A percentile compares a stretch with the other conserved stretches of the same genome.
These are phyloP conservation scores for Aureobasidium lini DNA, from an alignment of 2,329 filamentous ascomycete species.

Conservation along the genomic window DNA sequence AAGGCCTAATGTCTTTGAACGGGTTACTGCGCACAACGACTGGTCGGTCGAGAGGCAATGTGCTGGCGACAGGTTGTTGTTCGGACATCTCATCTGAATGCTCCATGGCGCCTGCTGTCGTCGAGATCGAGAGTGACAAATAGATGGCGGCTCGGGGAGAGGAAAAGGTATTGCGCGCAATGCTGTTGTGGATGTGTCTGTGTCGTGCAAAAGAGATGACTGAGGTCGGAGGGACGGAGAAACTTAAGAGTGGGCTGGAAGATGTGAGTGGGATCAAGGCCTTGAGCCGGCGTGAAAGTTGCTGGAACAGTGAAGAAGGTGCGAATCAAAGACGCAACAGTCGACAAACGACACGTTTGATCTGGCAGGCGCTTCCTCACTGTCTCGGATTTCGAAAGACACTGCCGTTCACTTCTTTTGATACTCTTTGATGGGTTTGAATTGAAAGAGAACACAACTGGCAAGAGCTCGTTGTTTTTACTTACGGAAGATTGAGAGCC, in stretches of 20 bases:
- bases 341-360: not conserved
- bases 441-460: not conserved
- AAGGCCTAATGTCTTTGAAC: constrained; percentile 24
- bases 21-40: constrained; percentile 27
- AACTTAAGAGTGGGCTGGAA: not conserved
- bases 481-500: not conserved
- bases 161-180: not conserved
- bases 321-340: not conserved
- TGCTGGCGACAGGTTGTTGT: not conserved
- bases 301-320: constrained; percentile 12
- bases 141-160: not conserved
- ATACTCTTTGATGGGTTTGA: not conserved
- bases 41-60: not conserved
- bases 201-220: not conserved
- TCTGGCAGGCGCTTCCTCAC: not conserved
- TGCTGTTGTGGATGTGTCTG: not conserved
- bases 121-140: not conserved
- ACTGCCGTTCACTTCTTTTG: not conserved
- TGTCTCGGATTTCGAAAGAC: not conserved
- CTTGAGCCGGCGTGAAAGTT: not conserved
- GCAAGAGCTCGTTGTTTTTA: not conserved
- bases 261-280: not conserved
- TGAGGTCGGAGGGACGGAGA: not conserved
- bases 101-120: not conserved
- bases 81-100: not conserved